These are phyloP conservation scores for Leishmania tarentolae DNA, from an alignment of 208 protist genomes.

Conservation along the genomic window DNA sequence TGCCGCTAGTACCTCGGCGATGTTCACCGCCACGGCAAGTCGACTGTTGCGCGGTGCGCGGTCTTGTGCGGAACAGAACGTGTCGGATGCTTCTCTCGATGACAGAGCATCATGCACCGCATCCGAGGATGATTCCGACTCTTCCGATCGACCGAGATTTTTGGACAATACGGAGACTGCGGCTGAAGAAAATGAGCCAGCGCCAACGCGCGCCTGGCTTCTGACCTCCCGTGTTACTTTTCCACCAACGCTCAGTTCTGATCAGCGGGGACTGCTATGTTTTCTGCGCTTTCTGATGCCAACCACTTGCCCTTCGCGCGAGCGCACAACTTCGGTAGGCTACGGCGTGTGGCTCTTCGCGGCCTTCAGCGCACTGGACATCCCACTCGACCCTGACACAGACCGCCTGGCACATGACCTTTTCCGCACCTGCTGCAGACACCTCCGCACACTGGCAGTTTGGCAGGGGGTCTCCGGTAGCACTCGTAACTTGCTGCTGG, in stretches of 20 bases:
- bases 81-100: not conserved
- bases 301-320: not conserved
- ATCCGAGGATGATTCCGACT: not conserved
- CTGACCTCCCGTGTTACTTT: not conserved
- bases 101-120: not conserved
- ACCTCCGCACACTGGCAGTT: slow-evolving; percentile 60
- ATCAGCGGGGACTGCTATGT: slow-evolving; percentile 23
- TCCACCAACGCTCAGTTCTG: not conserved
- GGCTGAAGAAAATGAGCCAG: not conserved
- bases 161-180: slow-evolving; percentile 27
- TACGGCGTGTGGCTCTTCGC: slow-evolving; percentile 76
- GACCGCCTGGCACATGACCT: slow-evolving; percentile 71
- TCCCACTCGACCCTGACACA: slow-evolving; percentile 79
- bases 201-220: not conserved
- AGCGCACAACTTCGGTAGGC: slow-evolving; percentile 27
- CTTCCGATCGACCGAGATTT: slow-evolving; percentile 18
- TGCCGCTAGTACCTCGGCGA: slow-evolving; percentile 48
- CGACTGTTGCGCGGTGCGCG: slow-evolving; percentile 46
- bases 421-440: slow-evolving; percentile 68
- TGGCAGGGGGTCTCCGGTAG: slow-evolving; percentile 44
- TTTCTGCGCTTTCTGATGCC: slow-evolving; percentile 64
- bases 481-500: slow-evolving; percentile 47
- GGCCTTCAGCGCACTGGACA: slow-evolving; percentile 62
- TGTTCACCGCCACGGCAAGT: slow-evolving; percentile 57
- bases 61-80: slow-evolving; percentile 6